Evolutionary conservation across 176 grass and related monocot genomes (phyloP), one percentile per base, ranked within the genome.

Genomic region (Eragrostis curvula): DNA sequence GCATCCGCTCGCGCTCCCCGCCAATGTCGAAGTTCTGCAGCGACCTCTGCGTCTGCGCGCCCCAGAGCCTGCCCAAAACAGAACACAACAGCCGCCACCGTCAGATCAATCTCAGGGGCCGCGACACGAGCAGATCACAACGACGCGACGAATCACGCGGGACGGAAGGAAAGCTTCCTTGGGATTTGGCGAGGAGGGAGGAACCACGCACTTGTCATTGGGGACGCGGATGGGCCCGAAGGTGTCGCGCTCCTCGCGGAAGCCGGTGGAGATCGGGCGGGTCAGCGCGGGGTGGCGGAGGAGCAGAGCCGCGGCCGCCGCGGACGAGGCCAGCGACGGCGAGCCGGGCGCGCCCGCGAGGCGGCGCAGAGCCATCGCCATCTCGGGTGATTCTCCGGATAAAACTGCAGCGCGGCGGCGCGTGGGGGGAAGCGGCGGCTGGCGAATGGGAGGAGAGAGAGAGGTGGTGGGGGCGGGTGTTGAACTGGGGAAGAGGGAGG

Each of bases 11-110:
- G 32, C 83, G 81, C 62, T 91, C 89, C 1, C 97, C 93, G 9
- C 97, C 93, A 40, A 99, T 99, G 20, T 99, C 91, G 49, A 99
- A 99, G 21, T 99, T 99, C 81, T 96, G 93, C 73, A 99, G 79
- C 58, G 97, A 99, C 61, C 97, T 91, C 87, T 99, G 97, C 59
- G 97, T 99, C 87, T 99, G 97, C 64, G 97, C 97, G 29, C 97
- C 93, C 97, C 97, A 99, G 77, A 99, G 67, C 85, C 96, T 99
- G 64, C 41, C n/a, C 29, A 7, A 40, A 74, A 83, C 32, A 71
- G 11, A 81, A 45, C 30, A 29, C 12, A n/a, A 62, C 39, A 82
- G 8, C 8, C 71, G 21, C 48, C 68, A 30, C 7, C 44, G 24
- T 71, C 73, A 83, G 68, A 76, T 79, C 68, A 83, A 71, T 36